Percentiles rank a stretch among this genome's conserved stretches.
phyloP scores from a whole-genome alignment of 1,284 basidiomycete species.

The Melampsora larici-populina region DNA sequence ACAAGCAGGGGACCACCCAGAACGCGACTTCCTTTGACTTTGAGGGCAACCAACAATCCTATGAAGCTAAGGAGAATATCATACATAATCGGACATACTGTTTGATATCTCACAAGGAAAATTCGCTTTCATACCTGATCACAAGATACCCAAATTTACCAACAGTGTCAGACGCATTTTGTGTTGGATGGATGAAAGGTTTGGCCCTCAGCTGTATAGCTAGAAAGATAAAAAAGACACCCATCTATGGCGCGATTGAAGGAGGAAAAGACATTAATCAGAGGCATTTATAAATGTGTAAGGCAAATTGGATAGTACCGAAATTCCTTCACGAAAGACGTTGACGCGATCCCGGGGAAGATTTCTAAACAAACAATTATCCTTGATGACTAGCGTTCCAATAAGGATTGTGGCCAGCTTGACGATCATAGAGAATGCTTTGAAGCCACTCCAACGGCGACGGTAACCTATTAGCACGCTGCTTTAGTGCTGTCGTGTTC shows the following conservation, averaged over 20 bases:
- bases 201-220: neutral
- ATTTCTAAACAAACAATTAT: slow-evolving; percentile 32
- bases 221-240: neutral
- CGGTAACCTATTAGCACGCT: neutral
- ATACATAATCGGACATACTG: neutral
- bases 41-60: neutral
- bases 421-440: neutral
- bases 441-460: neutral
- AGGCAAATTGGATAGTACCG: slow-evolving; percentile 11
- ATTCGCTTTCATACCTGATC: neutral
- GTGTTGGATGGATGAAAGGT: slow-evolving; percentile 3
- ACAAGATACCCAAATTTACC: neutral
- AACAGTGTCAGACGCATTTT: neutral
- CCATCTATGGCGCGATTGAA: neutral
- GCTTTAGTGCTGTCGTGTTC: no score
- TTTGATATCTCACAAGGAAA: neutral
- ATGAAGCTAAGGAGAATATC: neutral
- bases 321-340: slow-evolving; percentile 5
- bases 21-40: slow-evolving; percentile 6
- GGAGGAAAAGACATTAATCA: neutral
- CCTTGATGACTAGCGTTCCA: slow-evolving; percentile 12
- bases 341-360: slow-evolving; percentile 1
- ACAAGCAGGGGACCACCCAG: slow-evolving; percentile 2
- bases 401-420: slow-evolving; percentile 19
- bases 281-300: neutral